A percentile compares a stretch with the other conserved stretches of the same genome.
phyloP scores from a whole-genome alignment of 1,284 basidiomycete genomes.

The Melampsora occidentalis region DNA sequence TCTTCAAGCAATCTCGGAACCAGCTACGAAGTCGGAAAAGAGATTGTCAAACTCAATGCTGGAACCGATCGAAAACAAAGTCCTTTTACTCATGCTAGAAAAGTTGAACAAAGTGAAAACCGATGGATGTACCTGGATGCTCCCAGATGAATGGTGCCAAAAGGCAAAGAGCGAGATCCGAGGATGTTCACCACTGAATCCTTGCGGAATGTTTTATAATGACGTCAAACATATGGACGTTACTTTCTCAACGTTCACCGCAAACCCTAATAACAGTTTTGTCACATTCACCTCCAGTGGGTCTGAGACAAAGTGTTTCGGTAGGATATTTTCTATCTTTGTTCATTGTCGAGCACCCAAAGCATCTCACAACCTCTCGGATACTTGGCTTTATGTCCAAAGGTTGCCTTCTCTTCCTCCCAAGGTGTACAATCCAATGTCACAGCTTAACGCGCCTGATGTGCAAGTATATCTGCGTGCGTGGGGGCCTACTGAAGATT shows the following conservation, averaged over 20 bases:
- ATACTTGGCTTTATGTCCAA: not conserved
- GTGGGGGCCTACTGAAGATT: not conserved
- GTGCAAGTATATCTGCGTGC: not conserved
- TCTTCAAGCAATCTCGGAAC: not conserved
- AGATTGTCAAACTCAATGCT: not conserved
- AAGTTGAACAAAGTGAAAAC: too few species aligned
- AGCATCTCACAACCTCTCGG: not conserved
- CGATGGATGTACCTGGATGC: too few species aligned
- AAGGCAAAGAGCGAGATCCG: not conserved
- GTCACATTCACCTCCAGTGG: not conserved
- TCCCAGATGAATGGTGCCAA: too few species aligned
- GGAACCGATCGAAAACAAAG: too few species aligned
- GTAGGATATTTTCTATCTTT: not conserved
- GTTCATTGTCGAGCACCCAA: not conserved
- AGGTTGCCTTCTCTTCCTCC: not conserved
- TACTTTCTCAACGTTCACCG: not conserved
- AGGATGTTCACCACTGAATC: not conserved
- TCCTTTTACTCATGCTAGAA: too few species aligned
- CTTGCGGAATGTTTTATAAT: not conserved
- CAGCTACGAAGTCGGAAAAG: not conserved
- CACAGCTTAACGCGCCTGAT: not conserved
- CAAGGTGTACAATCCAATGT: not conserved
- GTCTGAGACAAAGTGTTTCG: not conserved
- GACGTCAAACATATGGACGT: not conserved
- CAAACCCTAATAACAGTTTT: not conserved